Conservation (phyloP, 1,139 yeast species). For the Zygosaccharomyces pseudobailii region DNA sequence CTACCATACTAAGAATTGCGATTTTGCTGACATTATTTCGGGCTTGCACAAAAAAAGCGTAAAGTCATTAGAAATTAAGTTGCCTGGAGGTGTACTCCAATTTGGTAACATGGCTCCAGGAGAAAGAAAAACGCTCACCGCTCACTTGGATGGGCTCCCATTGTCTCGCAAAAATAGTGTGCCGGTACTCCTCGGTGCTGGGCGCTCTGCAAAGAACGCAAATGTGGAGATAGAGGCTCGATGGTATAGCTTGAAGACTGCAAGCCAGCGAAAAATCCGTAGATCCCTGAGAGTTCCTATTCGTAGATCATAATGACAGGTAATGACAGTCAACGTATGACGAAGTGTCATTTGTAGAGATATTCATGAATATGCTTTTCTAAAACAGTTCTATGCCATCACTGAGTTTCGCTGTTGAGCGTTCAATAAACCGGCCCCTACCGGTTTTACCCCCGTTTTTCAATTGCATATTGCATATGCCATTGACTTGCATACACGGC, state of each 20-base stretch:
- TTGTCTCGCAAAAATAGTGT: background rate
- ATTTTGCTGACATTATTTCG: slow-evolving; percentile 2
- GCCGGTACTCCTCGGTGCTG: background rate
- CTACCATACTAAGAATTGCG: background rate
- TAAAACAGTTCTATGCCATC: background rate
- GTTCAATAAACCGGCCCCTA: background rate
- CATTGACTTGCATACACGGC: background rate
- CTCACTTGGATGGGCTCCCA: background rate
- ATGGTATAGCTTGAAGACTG: slow-evolving; percentile 8
- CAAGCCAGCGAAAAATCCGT: background rate
- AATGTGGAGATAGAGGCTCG: background rate
- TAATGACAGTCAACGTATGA: background rate
- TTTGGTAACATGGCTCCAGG: slow-evolving; percentile 12
- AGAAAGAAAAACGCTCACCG: slow-evolving; percentile 4
- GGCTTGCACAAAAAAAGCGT: slow-evolving; percentile 6
- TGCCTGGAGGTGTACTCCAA: background rate
- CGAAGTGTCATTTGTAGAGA: background rate
- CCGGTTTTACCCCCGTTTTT: background rate
- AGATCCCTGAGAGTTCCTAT: background rate
- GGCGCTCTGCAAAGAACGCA: background rate
- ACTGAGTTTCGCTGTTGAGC: background rate
- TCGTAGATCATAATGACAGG: background rate
- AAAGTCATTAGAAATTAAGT: slow-evolving; percentile 4
- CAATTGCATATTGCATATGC: background rate
- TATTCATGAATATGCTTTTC: background rate